A percentile compares a stretch with the other conserved stretches of the same genome.
Evolutionary conservation across 2,329 filamentous ascomycete species (phyloP).

Genomic region (Ramularia endophylla): DNA sequence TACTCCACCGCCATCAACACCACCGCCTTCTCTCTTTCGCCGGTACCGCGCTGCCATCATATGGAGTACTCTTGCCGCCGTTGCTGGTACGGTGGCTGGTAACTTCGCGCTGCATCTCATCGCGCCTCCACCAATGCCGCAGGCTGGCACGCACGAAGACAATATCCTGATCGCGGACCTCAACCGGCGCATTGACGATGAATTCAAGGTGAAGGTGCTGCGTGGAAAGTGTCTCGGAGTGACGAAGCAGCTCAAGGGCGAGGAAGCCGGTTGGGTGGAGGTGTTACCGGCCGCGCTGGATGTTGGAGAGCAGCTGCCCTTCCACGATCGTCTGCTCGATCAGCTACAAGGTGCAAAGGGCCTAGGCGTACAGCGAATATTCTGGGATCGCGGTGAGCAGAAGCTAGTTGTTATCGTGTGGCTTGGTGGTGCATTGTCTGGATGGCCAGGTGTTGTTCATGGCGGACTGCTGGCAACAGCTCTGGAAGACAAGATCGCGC

Average conservation of each 20-base stretch:
- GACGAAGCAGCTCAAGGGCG: slow-evolving; percentile 26
- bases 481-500: slow-evolving; percentile 63
- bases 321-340: slow-evolving; percentile 21
- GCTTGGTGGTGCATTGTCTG: slow-evolving; percentile 58
- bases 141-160: slow-evolving; percentile 39
- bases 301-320: slow-evolving; percentile 7
- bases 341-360: slow-evolving; percentile 36
- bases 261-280: slow-evolving; percentile 30
- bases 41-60: no score
- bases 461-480: slow-evolving; percentile 64
- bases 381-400: slow-evolving; percentile 54
- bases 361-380: slow-evolving; percentile 53
- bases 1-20: no score
- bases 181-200: slow-evolving; percentile 37
- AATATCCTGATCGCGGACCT: slow-evolving; percentile 37
- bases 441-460: slow-evolving; percentile 68
- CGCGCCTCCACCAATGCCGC: slow-evolving; percentile 39
- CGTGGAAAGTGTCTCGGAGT: slow-evolving; percentile 38
- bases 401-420: slow-evolving; percentile 59
- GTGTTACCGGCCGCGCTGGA: slow-evolving; percentile 17
- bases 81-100: slow-evolving; percentile 38
- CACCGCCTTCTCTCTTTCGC: no score
- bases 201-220: slow-evolving; percentile 46
- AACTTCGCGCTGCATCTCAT: slow-evolving; percentile 37
- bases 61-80: slow-evolving; percentile 32